Base-by-base conservation (phyloP, 2,329 filamentous ascomycete species). In the Cyclaneusma minus region DNA sequence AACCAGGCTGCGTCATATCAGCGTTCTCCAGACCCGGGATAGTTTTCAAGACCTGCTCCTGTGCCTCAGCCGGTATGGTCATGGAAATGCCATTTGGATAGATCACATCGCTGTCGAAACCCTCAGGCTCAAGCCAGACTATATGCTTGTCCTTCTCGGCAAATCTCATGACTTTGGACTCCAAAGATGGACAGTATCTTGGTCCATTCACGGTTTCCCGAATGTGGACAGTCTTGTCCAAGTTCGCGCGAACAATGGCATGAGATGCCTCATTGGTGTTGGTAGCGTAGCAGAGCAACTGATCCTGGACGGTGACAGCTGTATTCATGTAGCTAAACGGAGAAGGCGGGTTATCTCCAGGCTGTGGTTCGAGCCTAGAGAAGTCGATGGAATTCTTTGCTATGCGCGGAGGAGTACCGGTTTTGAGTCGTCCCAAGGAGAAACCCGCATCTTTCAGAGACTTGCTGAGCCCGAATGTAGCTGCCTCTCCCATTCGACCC, bases 81-180 rank as follows among this genome's bases (percentile, higher is more conserved):
- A 95, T 95, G 15, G 84, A 93, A 20, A 98, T 74, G 1, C 89
- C 89, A 43, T 98, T 98, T 1, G 89, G 89, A 45, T 98, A 98
- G 29, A 98, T 75, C 22, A 93, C 64, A 38, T 91, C 71, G 45
- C 70, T 91, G 35, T 85, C 68, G 43, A 94, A 91, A 3, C 89
- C 89, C 58, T 98, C 89, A 0, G 87, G 89, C 49, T 98, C 89
- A 9, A 98, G 69, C 89, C 89, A 98, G 29, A 98, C 77, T 37
- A 93, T 81, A 43, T 98, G 89, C 5, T 63, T 64, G 12, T 73
- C 58, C 47, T 84, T 89, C 35, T 89, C 65, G 4, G 71, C 62
- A 46, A 98, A 98, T 6, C 81, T 73, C 22, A 94, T 76, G 25
- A 98, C 66, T 51, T 98, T 98, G 10, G 84, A 84, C 52, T 98